Percentiles rank a stretch among this genome's conserved stretches.
phyloP scores from a whole-genome alignment of 202 grass and related monocot species.

The Alloteropsis angusta region DNA sequence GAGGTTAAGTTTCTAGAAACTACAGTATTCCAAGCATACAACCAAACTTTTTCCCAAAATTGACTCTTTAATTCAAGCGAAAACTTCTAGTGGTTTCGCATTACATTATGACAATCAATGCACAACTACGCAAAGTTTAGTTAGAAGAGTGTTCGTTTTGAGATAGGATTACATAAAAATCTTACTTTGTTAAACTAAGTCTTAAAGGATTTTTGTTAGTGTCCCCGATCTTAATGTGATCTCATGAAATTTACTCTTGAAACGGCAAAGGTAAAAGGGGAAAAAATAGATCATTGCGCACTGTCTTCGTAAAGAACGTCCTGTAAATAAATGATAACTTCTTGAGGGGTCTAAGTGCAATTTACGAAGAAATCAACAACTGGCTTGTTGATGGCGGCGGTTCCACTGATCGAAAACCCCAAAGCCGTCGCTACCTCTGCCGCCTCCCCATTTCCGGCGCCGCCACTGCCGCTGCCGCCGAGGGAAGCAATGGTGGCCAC shows the following conservation, averaged over 20 bases:
- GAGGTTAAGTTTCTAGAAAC: neutral
- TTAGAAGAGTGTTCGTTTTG: neutral
- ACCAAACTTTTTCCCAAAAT: neutral
- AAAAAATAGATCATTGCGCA: neutral
- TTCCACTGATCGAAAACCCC: neutral
- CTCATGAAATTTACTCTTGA: neutral
- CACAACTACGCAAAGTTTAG: neutral
- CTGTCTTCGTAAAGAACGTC: neutral
- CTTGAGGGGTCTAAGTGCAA: neutral
- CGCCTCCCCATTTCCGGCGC: conserved; percentile 17
- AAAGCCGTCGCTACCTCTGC: neutral
- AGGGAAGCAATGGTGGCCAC: neutral
- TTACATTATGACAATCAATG: neutral
- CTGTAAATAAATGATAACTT: neutral
- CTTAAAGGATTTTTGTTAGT: neutral
- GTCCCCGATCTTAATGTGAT: neutral
- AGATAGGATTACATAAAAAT: neutral
- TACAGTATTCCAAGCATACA: neutral
- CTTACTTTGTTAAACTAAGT: neutral
- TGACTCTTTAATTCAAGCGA: neutral
- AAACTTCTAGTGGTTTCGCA: neutral
- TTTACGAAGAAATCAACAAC: neutral
- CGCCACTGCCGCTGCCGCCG: neutral
- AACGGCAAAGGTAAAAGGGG: neutral
- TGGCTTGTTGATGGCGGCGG: neutral